phyloP scores from a whole-genome alignment of 73 alveolate genomes.

The Stentor coeruleus region DNA sequence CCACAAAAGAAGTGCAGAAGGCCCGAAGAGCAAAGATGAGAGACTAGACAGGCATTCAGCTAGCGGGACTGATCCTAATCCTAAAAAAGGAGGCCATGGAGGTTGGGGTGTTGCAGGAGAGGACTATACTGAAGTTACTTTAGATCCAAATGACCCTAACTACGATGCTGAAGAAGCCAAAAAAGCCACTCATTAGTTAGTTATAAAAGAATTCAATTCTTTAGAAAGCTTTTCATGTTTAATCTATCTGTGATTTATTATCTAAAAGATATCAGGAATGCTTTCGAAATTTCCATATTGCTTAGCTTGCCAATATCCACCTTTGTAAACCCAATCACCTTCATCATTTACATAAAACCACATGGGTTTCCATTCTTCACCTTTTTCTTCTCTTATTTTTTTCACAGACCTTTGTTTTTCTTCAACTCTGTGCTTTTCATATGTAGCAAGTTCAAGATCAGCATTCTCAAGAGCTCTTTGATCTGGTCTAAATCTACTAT shows the following conservation, averaged over 20 bases:
- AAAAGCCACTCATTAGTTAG: background rate
- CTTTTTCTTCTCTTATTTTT: slow-evolving; percentile 64
- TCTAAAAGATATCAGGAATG: slow-evolving; percentile 22
- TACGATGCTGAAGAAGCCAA: slow-evolving; percentile 34
- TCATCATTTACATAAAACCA: slow-evolving; percentile 64
- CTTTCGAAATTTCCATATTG: slow-evolving; percentile 11
- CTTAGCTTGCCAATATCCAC: slow-evolving; percentile 84
- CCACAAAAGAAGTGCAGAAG: slow-evolving; percentile 12
- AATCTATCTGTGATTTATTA: too few relatives aligned
- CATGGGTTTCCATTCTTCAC: slow-evolving; percentile 56
- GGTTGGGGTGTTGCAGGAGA: slow-evolving; percentile 27
- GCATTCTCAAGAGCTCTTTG: slow-evolving; percentile 88
- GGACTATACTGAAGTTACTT: background rate
- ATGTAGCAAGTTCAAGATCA: slow-evolving; percentile 73
- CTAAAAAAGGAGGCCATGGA: slow-evolving; percentile 32
- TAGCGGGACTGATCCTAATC: slow-evolving; percentile 24
- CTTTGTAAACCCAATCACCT: slow-evolving; percentile 53
- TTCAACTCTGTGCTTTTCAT: slow-evolving; percentile 86
- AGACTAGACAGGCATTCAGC: slow-evolving; percentile 29
- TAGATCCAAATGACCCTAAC: slow-evolving; percentile 24
- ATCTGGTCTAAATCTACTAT: slow-evolving; percentile 91
- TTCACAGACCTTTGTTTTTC: slow-evolving; percentile 84
- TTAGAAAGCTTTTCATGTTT: too few relatives aligned
- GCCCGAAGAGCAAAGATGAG: slow-evolving; percentile 20
- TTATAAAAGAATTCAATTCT: too few relatives aligned